Base-by-base conservation (phyloP, 2,329 filamentous ascomycete genomes). In the Ophiostoma tasmaniense region DNA sequence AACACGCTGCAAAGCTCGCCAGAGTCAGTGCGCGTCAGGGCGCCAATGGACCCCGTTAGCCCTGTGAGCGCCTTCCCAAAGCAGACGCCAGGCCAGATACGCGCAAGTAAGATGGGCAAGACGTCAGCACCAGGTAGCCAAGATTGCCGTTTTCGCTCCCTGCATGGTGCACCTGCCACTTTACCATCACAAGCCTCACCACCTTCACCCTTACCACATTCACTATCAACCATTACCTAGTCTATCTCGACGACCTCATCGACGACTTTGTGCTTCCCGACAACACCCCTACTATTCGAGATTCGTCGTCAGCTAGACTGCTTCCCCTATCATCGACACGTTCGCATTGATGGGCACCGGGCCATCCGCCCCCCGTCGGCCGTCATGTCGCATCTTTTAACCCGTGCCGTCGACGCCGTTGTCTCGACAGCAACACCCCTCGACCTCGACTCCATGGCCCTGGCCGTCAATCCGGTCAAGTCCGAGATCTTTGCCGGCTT, bases 401-500 rank as follows among this genome's bases (percentile, higher is more conserved):
- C 20, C 13, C 64, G 66, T 14, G 68, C 55, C 52, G 70, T 66
- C 67, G 70, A 67, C 22, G 52, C 28, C 35, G 42, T 59, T 22
- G 20, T 28, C 35, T 66, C 69, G 52, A n/a, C 50, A n/a, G 33
- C 37, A 45, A 14, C 64, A 45, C 22, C 20, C 33, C 17, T 50
- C n/a, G 35, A 17, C 42, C 17, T 62, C 10, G 35, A 25, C 13
- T 37, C 64, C 3, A 2, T 25, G n/a, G 33, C 22, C 10, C 64
- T 65, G 11, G 64, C 13, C n/a, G 33, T 64, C 28, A 71, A 68
- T 71, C 88, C 92, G 42, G 85, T 93, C 67, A 89, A 89, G 78
- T 97, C 93, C 68, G 87, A 89, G 76, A 82, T 94, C 76, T 96
- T 97, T 79, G 87, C 91, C 73, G 78, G 87, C 73, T 75, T 91